phyloP scores from a whole-genome alignment of 1,284 basidiomycete species.

The Sutorius eximius region DNA sequence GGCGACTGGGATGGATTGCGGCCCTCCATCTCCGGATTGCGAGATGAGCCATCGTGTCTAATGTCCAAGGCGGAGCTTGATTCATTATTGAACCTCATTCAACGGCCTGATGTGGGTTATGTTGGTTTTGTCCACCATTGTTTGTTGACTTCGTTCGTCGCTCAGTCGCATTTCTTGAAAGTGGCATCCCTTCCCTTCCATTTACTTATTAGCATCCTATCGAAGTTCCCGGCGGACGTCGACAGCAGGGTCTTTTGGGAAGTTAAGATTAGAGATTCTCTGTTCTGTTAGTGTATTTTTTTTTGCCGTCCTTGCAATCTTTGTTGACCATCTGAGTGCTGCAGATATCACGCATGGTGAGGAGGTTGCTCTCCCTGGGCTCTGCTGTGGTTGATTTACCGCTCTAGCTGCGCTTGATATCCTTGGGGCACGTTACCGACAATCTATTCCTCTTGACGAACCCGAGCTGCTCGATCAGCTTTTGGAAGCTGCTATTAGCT shows the following conservation, averaged over 20 bases:
- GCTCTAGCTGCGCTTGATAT: conserved; percentile 34
- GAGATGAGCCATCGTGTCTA: conserved; percentile 57
- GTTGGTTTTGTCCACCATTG: conserved; percentile 1
- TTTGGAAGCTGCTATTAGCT: conserved; percentile 50
- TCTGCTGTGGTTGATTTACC: conserved; percentile 2
- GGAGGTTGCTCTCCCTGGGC: neutral
- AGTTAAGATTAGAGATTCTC: conserved; percentile 52
- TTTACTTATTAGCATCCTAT: conserved; percentile 65
- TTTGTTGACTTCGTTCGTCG: conserved; percentile 9
- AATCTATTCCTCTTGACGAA: conserved; percentile 39
- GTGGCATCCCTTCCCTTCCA: conserved; percentile 78
- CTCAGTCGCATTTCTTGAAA: conserved; percentile 79
- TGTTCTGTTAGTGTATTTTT: conserved; percentile 54
- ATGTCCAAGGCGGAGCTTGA: conserved; percentile 65
- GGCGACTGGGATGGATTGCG: conserved; percentile 68
- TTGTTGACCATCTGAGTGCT: conserved; percentile 6
- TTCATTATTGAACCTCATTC: conserved; percentile 63
- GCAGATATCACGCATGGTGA: conserved; percentile 27
- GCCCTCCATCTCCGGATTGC: conserved; percentile 63
- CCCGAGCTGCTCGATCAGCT: conserved; percentile 48
- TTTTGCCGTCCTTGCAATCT: neutral
- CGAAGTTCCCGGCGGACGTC: conserved; percentile 71
- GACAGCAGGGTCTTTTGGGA: conserved; percentile 75
- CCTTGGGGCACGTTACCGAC: conserved; percentile 36
- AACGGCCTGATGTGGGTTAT: conserved; percentile 67